These are phyloP conservation scores for Penicillium sp. DNA, from an alignment of 2,329 filamentous ascomycete genomes.

Conservation along the genomic window DNA sequence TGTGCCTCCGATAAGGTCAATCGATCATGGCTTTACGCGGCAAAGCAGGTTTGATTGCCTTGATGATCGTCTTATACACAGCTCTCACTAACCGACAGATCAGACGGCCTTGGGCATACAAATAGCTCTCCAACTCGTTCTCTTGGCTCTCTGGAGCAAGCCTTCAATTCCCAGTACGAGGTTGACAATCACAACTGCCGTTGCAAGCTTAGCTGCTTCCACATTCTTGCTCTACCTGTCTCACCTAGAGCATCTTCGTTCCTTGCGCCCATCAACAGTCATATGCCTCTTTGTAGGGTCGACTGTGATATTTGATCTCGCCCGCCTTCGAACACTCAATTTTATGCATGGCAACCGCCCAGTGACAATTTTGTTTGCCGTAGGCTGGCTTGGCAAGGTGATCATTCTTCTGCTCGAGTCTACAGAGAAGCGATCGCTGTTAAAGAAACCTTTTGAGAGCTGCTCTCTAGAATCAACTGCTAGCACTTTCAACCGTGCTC, in stretches of 20 bases:
- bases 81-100: background rate
- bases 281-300: conserved; percentile 21
- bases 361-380: conserved; percentile 19
- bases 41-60: conserved; percentile 21
- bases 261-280: conserved; percentile 28
- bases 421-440: conserved; percentile 45
- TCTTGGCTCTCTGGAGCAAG: conserved; percentile 24
- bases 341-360: conserved; percentile 21
- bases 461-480: conserved; percentile 32
- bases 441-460: conserved; percentile 22
- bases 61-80: background rate
- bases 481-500: conserved; percentile 36
- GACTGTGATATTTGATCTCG: conserved; percentile 24
- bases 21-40: conserved; percentile 29
- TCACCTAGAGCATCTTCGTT: conserved; percentile 30
- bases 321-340: conserved; percentile 28
- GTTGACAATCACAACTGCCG: conserved; percentile 21
- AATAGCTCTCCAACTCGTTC: conserved; percentile 20
- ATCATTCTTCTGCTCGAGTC: conserved; percentile 52
- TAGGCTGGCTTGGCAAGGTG: conserved; percentile 43
- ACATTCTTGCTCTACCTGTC: conserved; percentile 22
- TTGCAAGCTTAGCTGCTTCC: conserved; percentile 13
- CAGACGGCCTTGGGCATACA: conserved; percentile 22
- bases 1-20: conserved; percentile 25
- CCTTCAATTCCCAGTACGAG: conserved; percentile 20